A percentile compares a stretch with the other conserved stretches of the same genome.
Conservation (phyloP, 768 basidiomycete genomes). For the Ephemerocybe angulata region DNA sequence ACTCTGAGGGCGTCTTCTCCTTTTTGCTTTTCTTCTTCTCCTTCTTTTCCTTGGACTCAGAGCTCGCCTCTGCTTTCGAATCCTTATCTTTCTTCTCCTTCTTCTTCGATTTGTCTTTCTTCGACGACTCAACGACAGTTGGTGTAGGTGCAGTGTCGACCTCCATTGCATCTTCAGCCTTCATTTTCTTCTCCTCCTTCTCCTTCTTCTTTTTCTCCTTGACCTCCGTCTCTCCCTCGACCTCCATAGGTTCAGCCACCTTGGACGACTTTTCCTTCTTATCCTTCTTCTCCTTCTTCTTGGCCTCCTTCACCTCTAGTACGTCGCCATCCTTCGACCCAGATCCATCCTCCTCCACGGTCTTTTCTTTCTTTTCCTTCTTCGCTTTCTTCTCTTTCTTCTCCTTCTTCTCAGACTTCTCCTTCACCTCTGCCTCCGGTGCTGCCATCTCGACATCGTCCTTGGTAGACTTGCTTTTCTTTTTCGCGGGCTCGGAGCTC, state of each 20-base stretch:
- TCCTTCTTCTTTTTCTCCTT: conserved; percentile 16
- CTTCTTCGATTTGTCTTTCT: conserved; percentile 32
- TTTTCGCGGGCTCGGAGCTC: conserved; percentile 12
- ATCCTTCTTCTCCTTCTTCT: conserved; percentile 10
- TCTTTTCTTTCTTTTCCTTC: conserved; percentile 14
- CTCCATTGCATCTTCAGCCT: conserved; percentile 13
- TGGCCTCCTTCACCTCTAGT: conserved; percentile 6
- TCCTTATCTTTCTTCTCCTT: conserved; percentile 23
- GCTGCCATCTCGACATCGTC: conserved; percentile 8
- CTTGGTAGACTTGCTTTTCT: conserved; percentile 27
- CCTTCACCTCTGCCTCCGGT: conserved; percentile 1
- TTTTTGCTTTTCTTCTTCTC: conserved; percentile 18
- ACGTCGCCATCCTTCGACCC: conserved; percentile 13
- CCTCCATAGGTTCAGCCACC: conserved; percentile 9
- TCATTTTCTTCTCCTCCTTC: conserved; percentile 14
- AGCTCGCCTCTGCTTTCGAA: conserved; percentile 10
- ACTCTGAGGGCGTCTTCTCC: conserved; percentile 10
- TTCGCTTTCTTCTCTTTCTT: conserved; percentile 9
- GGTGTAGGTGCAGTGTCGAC: conserved; percentile 14
- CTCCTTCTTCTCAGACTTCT: conserved; percentile 16
- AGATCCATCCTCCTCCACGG: not conserved
- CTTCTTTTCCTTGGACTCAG: conserved; percentile 15
- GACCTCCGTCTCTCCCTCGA: conserved; percentile 20
- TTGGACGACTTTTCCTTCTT: conserved; percentile 13
- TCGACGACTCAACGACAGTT: conserved; percentile 17